phyloP scores from a whole-genome alignment of 305 asterid species.

The Fraxinus xanthoxyloides region DNA sequence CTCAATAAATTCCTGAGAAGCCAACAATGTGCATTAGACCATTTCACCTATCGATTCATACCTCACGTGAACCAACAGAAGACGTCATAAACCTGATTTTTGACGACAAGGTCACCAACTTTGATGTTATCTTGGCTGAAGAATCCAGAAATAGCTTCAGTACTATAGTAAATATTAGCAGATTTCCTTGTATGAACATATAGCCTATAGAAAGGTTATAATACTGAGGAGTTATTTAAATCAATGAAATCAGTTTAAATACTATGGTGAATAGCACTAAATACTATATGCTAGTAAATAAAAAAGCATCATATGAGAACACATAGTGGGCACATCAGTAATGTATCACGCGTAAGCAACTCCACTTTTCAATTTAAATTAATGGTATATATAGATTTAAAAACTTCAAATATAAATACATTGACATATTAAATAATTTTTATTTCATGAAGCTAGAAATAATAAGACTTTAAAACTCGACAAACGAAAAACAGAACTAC shows the following conservation, averaged over 20 bases:
- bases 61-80: background rate
- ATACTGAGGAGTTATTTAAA: background rate
- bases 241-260: background rate
- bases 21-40: conserved; percentile 8
- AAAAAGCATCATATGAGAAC: background rate
- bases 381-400: background rate
- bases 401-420: background rate
- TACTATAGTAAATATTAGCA: conserved; percentile 87
- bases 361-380: background rate
- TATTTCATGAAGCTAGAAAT: background rate
- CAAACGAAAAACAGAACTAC: background rate
- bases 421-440: background rate
- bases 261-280: background rate
- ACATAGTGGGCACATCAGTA: background rate
- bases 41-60: background rate
- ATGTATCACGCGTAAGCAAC: background rate
- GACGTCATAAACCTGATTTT: conserved; percentile 53
- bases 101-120: conserved; percentile 81
- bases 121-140: conserved; percentile 75
- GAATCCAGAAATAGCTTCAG: conserved; percentile 92
- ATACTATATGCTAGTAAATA: background rate
- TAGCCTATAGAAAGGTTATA: background rate
- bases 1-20: conserved; percentile 78
- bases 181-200: conserved; percentile 51
- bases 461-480: background rate